Conservation (phyloP, 2,329 filamentous ascomycete species). For the Ambrosiella cleistominuta region DNA sequence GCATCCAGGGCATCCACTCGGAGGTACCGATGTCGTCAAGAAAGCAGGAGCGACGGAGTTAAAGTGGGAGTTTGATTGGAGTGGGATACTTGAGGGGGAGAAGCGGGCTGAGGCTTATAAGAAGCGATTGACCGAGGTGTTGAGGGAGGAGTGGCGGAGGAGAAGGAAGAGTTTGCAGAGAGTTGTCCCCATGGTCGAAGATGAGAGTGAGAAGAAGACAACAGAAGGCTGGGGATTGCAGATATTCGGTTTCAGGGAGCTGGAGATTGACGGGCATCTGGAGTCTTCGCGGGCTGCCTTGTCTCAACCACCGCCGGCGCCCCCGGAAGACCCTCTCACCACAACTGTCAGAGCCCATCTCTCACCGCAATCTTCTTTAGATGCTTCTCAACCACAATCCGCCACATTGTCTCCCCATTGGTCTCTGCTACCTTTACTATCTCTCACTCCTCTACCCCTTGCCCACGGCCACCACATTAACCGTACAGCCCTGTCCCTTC, state of each 20-base stretch:
- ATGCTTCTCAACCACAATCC: neutral
- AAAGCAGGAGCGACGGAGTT: slow-evolving; percentile 36
- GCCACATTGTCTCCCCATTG: slow-evolving; percentile 32
- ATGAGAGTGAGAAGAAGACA: neutral
- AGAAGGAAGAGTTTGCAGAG: neutral
- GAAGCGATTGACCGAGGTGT: slow-evolving; percentile 16
- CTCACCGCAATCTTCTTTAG: neutral
- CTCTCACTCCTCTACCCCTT: slow-evolving; percentile 55
- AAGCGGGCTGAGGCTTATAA: slow-evolving; percentile 31
- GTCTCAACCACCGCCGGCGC: slow-evolving; percentile 19
- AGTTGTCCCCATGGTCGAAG: neutral
- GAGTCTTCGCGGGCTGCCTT: slow-evolving; percentile 32
- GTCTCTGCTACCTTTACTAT: slow-evolving; percentile 49
- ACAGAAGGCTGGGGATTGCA: slow-evolving; percentile 19
- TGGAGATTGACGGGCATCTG: slow-evolving; percentile 30
- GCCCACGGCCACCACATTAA: slow-evolving; percentile 65
- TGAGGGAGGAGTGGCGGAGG: slow-evolving; percentile 1
- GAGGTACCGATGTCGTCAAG: slow-evolving; percentile 30
- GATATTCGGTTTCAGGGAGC: slow-evolving; percentile 32
- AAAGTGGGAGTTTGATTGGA: slow-evolving; percentile 57
- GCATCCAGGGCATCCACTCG: slow-evolving; percentile 54
- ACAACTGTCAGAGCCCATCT: slow-evolving; percentile 5
- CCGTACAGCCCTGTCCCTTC: slow-evolving; percentile 51
- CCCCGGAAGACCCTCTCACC: slow-evolving; percentile 14
- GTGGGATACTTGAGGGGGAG: slow-evolving; percentile 47